Base-by-base conservation (phyloP, 2,329 filamentous ascomycete species). In the Colletotrichum shisoi region DNA sequence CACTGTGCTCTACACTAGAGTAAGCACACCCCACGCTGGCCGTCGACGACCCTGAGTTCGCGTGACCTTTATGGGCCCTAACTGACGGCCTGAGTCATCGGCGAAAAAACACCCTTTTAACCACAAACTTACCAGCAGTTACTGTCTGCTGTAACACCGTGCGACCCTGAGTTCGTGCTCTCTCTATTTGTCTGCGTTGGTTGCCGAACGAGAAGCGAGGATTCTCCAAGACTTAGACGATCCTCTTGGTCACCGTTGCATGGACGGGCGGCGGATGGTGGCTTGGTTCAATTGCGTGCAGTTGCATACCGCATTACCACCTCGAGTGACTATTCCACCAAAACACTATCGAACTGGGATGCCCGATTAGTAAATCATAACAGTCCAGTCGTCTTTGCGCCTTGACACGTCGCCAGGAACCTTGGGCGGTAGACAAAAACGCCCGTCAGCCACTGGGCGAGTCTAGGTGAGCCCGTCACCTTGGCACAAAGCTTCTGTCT, bases 401-500 rank as follows among this genome's bases (percentile, higher is more conserved):
- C 15, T 39, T 4, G 3, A 53, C 19, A 37, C 15, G 49, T 31
- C 45, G 39, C 11, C 13, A 2, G 12, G 40, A 19, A 37, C 5
- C 34, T 44, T 53, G 13, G 31, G n/a, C 40, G 24, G 42, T 56
- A 60, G 37, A 46, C 21, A 45, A 9, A 52, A 56, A 37, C 21
- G 37, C 21, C 21, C 1, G 13, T 15, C 46, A 58, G 48, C 60
- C 45, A 59, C 12, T 15, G 37, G 24, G 3, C 24, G 13, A 59
- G 39, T 42, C 46, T 44, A 27, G 21, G 19, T 21, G 31, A 54
- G 31, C 45, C n/a, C 17, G 21, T 40, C 24, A n/a, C 7, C 45
- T 63, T 63, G 53, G 64, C 64, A 19, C 27, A 40, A 63, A 62
- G 63, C 45, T 66, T 63, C 45, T 57, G n/a, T 13, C 8, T 34